Base-by-base conservation (phyloP, 306 rosid species). In the Mimosa pudica region DNA sequence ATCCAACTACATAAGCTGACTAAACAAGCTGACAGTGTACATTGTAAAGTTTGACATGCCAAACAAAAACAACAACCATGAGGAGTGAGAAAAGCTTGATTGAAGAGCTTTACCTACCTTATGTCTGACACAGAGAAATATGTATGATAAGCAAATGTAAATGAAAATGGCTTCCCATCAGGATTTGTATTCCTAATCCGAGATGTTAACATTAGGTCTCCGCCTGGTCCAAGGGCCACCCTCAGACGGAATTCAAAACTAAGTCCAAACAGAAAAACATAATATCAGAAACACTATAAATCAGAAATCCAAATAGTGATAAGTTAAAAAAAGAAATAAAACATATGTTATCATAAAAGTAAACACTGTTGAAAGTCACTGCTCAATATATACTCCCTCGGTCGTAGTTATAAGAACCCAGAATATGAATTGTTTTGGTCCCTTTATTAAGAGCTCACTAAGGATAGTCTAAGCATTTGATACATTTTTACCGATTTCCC, bases 111-210 rank as follows among this genome's bases (percentile, higher is more conserved):
- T 41, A 71, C 76, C 80, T 70, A 90, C 98, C 97, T 89, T 84
- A 94, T 92, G 81, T 94, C 97, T 72, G 97, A 92, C 70, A 94
- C 97, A 75, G 90, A 91, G 77, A 94, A 91, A 86, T 94, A 94
- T 14, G 97, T 94, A 82, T 94, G 97, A 84, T 94, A 92, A 4
- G 97, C 97, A 86, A 92, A 94, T 65, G 98, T 91, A 90, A 94
- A 94, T 7, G 92, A 63, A 84, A 94, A 92, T 45, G 97, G 93
- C 91, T 94, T 92, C 82, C 97, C 98, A 13, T 94, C 98, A 70
- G 84, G 69, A 85, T 84, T 90, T 71, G 97, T 92, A 85, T 94
- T 92, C 86, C 97, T 86, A 76, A 94, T 86, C 74, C 98, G 97
- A 74, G 97, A 94, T 80, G 96, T 94, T 88, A 94, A 82, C 84